Conservation (phyloP, 208 protist genomes). For the Herpetomonas samuelpessoai region DNA sequence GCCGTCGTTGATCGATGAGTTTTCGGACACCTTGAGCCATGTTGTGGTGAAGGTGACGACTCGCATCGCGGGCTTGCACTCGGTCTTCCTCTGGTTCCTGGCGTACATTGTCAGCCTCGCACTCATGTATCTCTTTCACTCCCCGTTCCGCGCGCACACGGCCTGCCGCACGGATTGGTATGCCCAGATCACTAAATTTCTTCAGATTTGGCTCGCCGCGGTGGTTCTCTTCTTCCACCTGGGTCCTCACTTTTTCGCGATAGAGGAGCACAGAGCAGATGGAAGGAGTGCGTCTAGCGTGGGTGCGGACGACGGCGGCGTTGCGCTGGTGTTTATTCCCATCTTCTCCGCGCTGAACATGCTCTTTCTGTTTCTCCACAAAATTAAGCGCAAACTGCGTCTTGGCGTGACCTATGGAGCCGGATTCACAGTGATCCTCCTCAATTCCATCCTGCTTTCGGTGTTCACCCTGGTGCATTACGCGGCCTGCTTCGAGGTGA, state of each 20-base stretch:
- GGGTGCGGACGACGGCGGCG: slow-evolving; percentile 10
- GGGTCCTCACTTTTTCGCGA: slow-evolving; percentile 36
- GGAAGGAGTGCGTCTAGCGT: neutral
- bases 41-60: slow-evolving; percentile 16
- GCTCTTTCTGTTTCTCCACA: slow-evolving; percentile 59
- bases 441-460: slow-evolving; percentile 75
- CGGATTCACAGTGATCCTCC: slow-evolving; percentile 29
- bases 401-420: slow-evolving; percentile 68
- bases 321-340: slow-evolving; percentile 60
- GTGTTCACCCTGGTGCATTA: slow-evolving; percentile 62
- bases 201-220: slow-evolving; percentile 59
- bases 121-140: slow-evolving; percentile 72
- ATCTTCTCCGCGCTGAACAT: slow-evolving; percentile 41
- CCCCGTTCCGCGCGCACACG: slow-evolving; percentile 63
- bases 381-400: slow-evolving; percentile 58
- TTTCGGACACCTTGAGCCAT: neutral
- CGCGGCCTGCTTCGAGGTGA: slow-evolving; percentile 37
- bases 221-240: slow-evolving; percentile 61
- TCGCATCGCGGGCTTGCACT: slow-evolving; percentile 16
- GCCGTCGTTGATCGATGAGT: neutral
- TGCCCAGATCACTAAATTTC: slow-evolving; percentile 53
- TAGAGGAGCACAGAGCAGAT: slow-evolving; percentile 16
- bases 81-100: slow-evolving; percentile 38
- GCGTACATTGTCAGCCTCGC: slow-evolving; percentile 41
- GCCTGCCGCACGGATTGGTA: slow-evolving; percentile 48